Base-by-base conservation (phyloP, 2,329 filamentous ascomycete genomes). In the Colletotrichum tabaci region DNA sequence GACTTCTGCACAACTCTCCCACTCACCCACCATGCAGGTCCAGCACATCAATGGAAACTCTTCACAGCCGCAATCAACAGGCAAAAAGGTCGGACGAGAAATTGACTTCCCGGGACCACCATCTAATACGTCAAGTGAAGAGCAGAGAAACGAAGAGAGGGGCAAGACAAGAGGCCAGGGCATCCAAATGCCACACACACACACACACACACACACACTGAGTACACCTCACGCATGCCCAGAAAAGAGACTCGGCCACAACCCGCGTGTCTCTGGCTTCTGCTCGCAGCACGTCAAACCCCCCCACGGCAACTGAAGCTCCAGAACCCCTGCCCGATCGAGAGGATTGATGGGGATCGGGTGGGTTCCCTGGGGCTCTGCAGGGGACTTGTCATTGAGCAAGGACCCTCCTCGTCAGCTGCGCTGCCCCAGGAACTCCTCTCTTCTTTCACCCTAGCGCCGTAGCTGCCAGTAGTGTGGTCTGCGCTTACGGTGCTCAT, bases 361-460 rank as follows among this genome's bases (percentile, higher is more conserved):
- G 68, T 71, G 68, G 68, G 68, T 71, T 71, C 68, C 67, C 68
- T 71, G 68, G 68, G 68, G 68, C 65, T 71, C 65, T 68, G 58
- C 68, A 71, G 47, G 65, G 68, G 64, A 38, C 46, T 58, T 68
- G 50, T 60, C 64, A 53, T n/a, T 46, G 16, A 67, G 68, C 68
- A 71, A 57, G 64, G 61, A 40, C 58, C 46, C 65, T 58, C 68
- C 64, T 58, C 56, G 64, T 47, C 30, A 61, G 67, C 68, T 61
- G 53, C 53, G 40, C 47, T 38, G 61, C 47, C 49, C 63, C 63
- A 71, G 67, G 63, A 70, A 63, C 49, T 62, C 68, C 46, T 66
- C 26, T 62, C 61, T 52, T 68, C 44, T 49, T 68, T 68, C 49
- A 42, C 53, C 46, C 49, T 63, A 44, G 61, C 61, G 47, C 56